Base-by-base conservation (phyloP, 192 early-diverging fungal genomes). In the Helicostylum pulchrum region DNA sequence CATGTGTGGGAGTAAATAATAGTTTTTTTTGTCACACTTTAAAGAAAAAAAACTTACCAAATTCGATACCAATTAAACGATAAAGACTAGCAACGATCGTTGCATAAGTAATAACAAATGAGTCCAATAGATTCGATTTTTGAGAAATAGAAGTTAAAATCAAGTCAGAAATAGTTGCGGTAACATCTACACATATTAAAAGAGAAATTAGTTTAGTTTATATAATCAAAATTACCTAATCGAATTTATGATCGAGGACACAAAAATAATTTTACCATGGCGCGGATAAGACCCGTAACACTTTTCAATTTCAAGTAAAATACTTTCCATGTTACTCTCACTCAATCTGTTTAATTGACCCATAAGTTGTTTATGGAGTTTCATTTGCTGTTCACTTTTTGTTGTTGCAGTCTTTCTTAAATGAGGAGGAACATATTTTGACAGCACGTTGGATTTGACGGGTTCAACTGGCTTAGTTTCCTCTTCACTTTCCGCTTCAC, bases 341-440 rank as follows among this genome's bases (percentile, higher is more conserved):
- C 88, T 94, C 62, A 97, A 78, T 76, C 80, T 88, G 77, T 98
- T 98, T 7, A 97, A 77, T 56, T 90, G 84, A 61, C 96, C 96
- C 68, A 94, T 92, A 2, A 97, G 63, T 52, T 86, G 85, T 23
- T 88, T 81, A 58, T 94, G 88, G 7, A 97, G 78, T 11, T 91
- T 83, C 4, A 81, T 72, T 31, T 88, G 78, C n/a, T 85, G 81
- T 74, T 96, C 93, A 26, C 75, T 80, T 47, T 89, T 84, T 0
- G 79, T 69, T 6, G 69, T 65, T 23, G 83, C 62, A 39, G 80
- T 73, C 14, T 67, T 77, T 53, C 94, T 89, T 17, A 98, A 78
- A 52, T 94, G 88, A 42, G 96, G 95, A 20, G 96, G 96, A 17
- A 97, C 74, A 64, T 99, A 99, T 73, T 91, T 92, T 15, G 71